Evolutionary conservation across 1,139 yeast genomes (phyloP).

Genomic region (Taphrina communis): DNA sequence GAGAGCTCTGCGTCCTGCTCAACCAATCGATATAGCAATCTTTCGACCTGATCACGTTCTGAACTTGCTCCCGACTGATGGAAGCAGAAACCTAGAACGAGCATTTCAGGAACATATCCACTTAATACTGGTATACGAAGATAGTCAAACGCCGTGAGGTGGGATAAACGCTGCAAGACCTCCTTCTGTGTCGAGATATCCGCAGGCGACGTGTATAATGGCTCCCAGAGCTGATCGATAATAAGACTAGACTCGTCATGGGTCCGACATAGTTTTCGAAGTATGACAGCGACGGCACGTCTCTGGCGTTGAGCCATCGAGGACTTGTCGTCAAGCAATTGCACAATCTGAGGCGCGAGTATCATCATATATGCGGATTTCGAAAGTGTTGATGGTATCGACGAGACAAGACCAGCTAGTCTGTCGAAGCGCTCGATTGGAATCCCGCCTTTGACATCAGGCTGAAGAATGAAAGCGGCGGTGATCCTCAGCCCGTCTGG

Average conservation of each 20-base stretch:
- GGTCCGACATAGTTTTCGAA: neutral
- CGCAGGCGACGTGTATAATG: neutral
- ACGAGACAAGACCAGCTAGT: conserved; percentile 22
- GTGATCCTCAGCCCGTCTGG: conserved; percentile 13
- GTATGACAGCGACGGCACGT: conserved; percentile 5
- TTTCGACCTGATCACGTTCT: conserved; percentile 3
- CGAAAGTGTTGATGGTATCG: conserved; percentile 14
- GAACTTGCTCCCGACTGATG: neutral
- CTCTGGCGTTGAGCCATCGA: neutral
- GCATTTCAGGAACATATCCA: neutral
- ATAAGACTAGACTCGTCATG: neutral
- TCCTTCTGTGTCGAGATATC: neutral
- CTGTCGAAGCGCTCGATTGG: conserved; percentile 21
- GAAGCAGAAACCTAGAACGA: neutral
- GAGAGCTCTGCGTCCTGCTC: neutral
- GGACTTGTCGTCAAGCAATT: conserved; percentile 17
- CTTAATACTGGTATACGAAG: conserved; percentile 1
- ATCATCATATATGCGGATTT: neutral
- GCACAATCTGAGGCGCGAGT: conserved; percentile 24
- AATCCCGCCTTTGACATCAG: conserved; percentile 16
- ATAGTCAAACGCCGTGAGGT: neutral
- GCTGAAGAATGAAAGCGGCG: conserved; percentile 17
- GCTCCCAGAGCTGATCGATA: conserved; percentile 3
- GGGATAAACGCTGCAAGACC: neutral
- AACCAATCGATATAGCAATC: conserved; percentile 13